Conservation (phyloP, 2,329 filamentous ascomycete genomes). For the Amesomyces nigricolor region DNA sequence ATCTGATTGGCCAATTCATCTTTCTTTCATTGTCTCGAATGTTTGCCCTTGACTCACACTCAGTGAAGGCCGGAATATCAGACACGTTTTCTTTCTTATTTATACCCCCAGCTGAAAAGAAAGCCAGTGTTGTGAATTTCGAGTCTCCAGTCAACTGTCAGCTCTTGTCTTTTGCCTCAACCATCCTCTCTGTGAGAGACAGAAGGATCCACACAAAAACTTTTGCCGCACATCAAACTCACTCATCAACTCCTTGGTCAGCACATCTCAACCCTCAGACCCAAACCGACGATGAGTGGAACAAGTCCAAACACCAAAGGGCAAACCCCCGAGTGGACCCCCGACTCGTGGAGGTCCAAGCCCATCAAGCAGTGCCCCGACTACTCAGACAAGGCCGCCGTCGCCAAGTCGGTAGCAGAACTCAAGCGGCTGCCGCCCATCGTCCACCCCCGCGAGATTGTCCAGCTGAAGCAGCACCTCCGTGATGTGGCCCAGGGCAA, state of each 20-base stretch:
- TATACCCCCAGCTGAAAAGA: constrained; percentile 12
- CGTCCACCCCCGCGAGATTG: constrained; percentile 75
- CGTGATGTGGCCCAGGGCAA: constrained; percentile 84
- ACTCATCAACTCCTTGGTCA: too few species aligned
- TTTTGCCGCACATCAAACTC: not conserved
- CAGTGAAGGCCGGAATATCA: constrained; percentile 7
- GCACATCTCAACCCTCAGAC: not conserved
- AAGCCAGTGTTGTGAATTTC: not conserved
- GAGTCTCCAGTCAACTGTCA: too few species aligned
- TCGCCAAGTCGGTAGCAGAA: constrained; percentile 57
- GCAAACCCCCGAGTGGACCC: constrained; percentile 43
- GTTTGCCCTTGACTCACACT: constrained; percentile 19
- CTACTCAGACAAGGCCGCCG: constrained; percentile 58
- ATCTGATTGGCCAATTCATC: constrained; percentile 15
- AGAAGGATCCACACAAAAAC: not conserved
- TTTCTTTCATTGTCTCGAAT: constrained; percentile 10
- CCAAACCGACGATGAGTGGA: constrained; percentile 15
- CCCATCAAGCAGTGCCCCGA: constrained; percentile 71
- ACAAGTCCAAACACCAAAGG: constrained; percentile 13
- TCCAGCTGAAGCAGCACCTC: constrained; percentile 69
- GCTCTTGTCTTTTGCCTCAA: not conserved
- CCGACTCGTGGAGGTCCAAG: constrained; percentile 67
- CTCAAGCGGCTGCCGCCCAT: constrained; percentile 68
- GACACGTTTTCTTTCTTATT: not conserved
- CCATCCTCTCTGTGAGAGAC: too few species aligned